Evolutionary conservation across 257 asterid species (phyloP), one percentile per base, ranked within the genome.

Genomic region (Lycium barbarum): DNA sequence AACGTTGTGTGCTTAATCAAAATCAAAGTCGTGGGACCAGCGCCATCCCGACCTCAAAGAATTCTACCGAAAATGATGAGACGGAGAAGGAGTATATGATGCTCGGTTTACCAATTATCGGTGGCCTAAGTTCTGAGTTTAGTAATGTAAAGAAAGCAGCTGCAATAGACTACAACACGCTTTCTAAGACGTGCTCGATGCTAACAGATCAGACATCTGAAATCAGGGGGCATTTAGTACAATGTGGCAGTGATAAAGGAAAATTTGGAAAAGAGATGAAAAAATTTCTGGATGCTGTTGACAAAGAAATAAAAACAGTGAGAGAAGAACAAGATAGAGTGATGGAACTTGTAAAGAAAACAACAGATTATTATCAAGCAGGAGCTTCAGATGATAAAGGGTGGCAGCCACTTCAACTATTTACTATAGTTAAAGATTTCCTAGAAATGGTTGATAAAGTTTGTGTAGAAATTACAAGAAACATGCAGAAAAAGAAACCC

Each of bases 391-490:
- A 88, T 12, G 94, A 92, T 35, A 93, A 88, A 76, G 90, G 91
- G 33, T 84, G 87, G 85, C 88, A 92, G 79, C 89, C 89, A 1
- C 85, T 97, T 54, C 98, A 91, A 53, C 85, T 97, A 49, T 95
- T 94, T 55, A 84, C 91, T 0, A 93, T 95, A 4, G 93, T 95
- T 11, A 91, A 85, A 47, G 99, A 97, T 89, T 97, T 97, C 79
- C 89, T 94, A 33, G 90, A 87, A 72, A 92, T 97, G 99, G 99
- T 95, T 70, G 99, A 97, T 90, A 88, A 90, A 81, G 98, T 90
- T 55, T 95, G 99, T 85, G 79, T 94, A 62, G 99, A 94, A 6
- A 94, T 95, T 59, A 89, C 98, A 10, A 90, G 93, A 85, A 90
- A 92, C 81, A 80, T 88, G 84, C 99, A 95, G 92, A 95, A 84